Evolutionary conservation across 2,329 filamentous ascomycete species (phyloP).

Genomic region (Paraphoma chrysanthemicola): DNA sequence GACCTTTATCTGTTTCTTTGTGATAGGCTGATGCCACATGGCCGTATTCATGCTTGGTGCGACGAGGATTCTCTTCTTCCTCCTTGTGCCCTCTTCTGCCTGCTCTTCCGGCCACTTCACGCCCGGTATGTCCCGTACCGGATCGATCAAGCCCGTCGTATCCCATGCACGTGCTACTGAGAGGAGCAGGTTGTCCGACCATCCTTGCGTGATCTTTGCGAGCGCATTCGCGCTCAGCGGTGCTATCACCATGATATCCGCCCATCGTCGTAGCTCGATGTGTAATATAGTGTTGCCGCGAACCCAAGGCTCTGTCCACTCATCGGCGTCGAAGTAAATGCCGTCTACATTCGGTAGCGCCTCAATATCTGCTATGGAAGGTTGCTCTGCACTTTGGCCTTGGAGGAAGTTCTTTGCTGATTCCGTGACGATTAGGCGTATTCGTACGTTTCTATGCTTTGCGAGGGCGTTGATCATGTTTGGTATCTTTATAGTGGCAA

Average conservation of each 20-base stretch:
- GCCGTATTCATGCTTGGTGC: slow-evolving; percentile 87
- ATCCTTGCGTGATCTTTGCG: slow-evolving; percentile 80
- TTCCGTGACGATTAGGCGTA: slow-evolving; percentile 82
- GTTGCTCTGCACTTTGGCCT: slow-evolving; percentile 80
- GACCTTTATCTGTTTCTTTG: slow-evolving; percentile 71
- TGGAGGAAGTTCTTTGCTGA: slow-evolving; percentile 77
- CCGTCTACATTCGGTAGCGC: slow-evolving; percentile 75
- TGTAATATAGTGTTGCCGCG: slow-evolving; percentile 84
- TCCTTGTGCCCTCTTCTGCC: slow-evolving; percentile 22
- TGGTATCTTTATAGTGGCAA: slow-evolving; percentile 83
- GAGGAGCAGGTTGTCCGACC: slow-evolving; percentile 76
- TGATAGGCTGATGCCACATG: slow-evolving; percentile 90
- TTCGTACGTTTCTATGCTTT: slow-evolving; percentile 66
- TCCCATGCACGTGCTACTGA: slow-evolving; percentile 90
- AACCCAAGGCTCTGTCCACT: slow-evolving; percentile 82
- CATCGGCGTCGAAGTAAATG: slow-evolving; percentile 83
- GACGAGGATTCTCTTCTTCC: slow-evolving; percentile 70
- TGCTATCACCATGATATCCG: slow-evolving; percentile 78
- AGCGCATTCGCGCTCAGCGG: slow-evolving; percentile 85
- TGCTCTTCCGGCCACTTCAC: slow-evolving; percentile 26
- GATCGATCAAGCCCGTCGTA: slow-evolving; percentile 53
- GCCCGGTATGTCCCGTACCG: slow-evolving; percentile 34
- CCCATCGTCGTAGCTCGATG: slow-evolving; percentile 86
- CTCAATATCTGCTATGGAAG: slow-evolving; percentile 66
- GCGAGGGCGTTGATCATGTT: slow-evolving; percentile 62